A percentile compares a stretch with the other conserved stretches of the same genome.
Evolutionary conservation across 768 basidiomycete species (phyloP).

Genomic region (Russula brevipes): DNA sequence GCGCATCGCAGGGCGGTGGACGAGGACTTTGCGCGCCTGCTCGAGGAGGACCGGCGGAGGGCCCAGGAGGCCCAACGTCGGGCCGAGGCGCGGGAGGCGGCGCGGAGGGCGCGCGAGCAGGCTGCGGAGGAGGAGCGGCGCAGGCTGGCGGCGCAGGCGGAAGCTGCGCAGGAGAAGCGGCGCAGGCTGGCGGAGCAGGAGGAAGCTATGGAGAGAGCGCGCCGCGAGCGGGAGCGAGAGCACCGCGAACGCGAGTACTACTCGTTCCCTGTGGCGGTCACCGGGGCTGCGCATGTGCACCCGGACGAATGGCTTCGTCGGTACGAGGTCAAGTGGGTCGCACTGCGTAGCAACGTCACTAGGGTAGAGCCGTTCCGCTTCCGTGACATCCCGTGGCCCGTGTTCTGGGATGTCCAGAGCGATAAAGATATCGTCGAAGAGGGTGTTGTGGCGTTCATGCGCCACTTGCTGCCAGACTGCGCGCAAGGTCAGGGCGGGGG

Average conservation of each 20-base stretch:
- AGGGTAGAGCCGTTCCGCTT: conserved; percentile 25
- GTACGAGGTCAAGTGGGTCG: conserved; percentile 23
- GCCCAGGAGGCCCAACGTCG: conserved; percentile 5
- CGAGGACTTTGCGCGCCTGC: neutral
- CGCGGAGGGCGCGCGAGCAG: conserved; percentile 3
- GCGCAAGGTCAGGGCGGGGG: conserved; percentile 30
- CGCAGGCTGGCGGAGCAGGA: neutral
- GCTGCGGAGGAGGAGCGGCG: neutral
- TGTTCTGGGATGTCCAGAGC: conserved; percentile 28
- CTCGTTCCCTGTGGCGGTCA: neutral
- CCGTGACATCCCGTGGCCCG: conserved; percentile 43
- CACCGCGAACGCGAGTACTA: neutral
- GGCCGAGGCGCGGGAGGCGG: conserved; percentile 7
- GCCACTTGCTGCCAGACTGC: conserved; percentile 33
- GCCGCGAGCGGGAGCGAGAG: neutral
- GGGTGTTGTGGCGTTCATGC: conserved; percentile 38
- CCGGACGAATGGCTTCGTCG: neutral
- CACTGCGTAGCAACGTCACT: neutral
- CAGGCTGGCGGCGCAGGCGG: neutral
- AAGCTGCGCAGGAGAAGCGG: neutral
- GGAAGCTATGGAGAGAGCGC: conserved; percentile 1
- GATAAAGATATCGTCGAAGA: conserved; percentile 36
- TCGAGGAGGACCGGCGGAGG: conserved; percentile 1
- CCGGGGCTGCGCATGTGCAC: neutral
- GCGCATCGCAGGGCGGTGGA: neutral